Evolutionary conservation across 129 eudicot species (phyloP), one percentile per base, ranked within the genome.

Genomic region (Dittrichia graveolens): DNA sequence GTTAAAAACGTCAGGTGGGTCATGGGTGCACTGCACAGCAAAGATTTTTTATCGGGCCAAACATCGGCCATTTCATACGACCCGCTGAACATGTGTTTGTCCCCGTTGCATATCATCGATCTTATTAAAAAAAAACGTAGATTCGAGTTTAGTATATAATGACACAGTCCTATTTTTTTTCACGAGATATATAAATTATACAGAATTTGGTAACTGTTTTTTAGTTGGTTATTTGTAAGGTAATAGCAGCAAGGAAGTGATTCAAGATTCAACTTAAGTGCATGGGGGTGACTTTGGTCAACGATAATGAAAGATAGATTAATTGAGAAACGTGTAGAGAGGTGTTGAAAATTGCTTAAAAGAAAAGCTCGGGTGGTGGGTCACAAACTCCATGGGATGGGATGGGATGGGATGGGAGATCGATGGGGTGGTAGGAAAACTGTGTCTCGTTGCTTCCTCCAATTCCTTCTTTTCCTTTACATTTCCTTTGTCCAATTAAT

Each of bases 1-100:
- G 71, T 65, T 75, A 67, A 67, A 54, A 56, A 42, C 13, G 65
- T 6, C 35, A 31, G 71, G 65, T 75, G 57, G 79, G 72, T 44
- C 78, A 53, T 0, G 4, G 7, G 78, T 59, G 61, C 61, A 69
- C 61, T 61, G 77, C 47, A 46, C 2, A n/a, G 53, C 31, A 39
- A 5, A 38, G 40, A 67, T 45, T 12, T 58, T 8, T 44, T 18
- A 6, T 74, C 4, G 61, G 77, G 58, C 69, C 39, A 13, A 24
- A 7, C 38, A 16, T n/a, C n/a, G n/a, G n/a, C 11, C 13, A 37
- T 35, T 41, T 45, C 11, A 59, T 60, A 34, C 39, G 39, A 16
- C 58, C 58, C 16, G 12, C 5, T 15, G 3, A 72, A 40, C 65
- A 42, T 40, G 72, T 47, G 56, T 75, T 65, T 60, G 1, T 60